A percentile compares a stretch with the other conserved stretches of the same genome.
Evolutionary conservation across 2,329 filamentous ascomycete genomes (phyloP).

Genomic region (Sporothrix protearum): DNA sequence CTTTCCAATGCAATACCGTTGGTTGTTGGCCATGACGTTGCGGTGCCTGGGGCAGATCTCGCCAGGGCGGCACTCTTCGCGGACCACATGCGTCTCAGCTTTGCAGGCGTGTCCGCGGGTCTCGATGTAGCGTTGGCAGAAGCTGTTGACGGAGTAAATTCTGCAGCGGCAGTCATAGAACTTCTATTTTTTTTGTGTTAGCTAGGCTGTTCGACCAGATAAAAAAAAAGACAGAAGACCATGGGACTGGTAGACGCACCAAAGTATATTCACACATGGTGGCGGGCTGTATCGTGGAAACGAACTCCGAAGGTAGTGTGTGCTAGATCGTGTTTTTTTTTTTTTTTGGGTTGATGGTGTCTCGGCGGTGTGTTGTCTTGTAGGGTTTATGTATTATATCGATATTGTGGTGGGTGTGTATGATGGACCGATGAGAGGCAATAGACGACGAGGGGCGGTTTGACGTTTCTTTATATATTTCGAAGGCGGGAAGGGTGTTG

Average conservation of each 20-base stretch:
- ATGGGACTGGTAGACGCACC: neutral
- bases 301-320: neutral
- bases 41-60: slow-evolving; percentile 10
- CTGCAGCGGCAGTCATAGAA: neutral
- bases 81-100: neutral
- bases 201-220: neutral
- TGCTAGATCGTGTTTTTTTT: neutral
- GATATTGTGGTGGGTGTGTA: neutral
- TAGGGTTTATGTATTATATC: neutral
- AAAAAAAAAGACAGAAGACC: neutral
- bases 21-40: slow-evolving; percentile 2
- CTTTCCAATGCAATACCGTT: neutral
- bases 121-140: slow-evolving; percentile 6
- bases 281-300: neutral
- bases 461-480: neutral
- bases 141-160: neutral
- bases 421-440: neutral
- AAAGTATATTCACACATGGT: slow-evolving; percentile 13
- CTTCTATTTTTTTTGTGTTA: neutral
- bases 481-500: neutral
- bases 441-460: neutral
- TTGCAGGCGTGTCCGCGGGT: slow-evolving; percentile 2
- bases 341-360: neutral
- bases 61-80: neutral
- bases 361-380: no score